Evolutionary conservation across 208 protist species (phyloP), one percentile per base, ranked within the genome.

Genomic region (Leishmania turanica): DNA sequence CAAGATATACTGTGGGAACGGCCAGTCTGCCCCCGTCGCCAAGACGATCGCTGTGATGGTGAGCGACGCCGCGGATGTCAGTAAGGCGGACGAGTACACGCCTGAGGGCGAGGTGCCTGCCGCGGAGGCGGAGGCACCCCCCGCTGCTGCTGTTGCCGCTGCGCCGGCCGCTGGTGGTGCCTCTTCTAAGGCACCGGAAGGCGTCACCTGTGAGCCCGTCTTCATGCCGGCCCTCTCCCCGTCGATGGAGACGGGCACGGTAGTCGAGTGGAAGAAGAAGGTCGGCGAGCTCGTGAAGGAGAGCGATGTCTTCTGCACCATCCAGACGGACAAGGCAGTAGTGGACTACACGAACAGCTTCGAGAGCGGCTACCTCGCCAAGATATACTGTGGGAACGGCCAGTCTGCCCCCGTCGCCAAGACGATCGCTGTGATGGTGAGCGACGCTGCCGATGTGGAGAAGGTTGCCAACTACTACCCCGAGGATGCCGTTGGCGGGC

Each of bases 321-420:
- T 99, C 49, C 97, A 99, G 92, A 99, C 99, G 6, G 99, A 99
- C 91, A 99, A 99, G 93, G 98, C 99, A 21, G 98, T 98, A 0
- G 95, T 99, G 80, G 98, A 99, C 87, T 99, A 98, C 85, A 98
- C 99, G 68, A 93, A 95, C 79, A 91, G 88, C 47, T 99, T 99
- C 53, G 98, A 99, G 42, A 73, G 82, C 5, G 99, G 98, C 79
- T 98, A 98, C 83, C 83, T 99, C 27, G 99, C 98, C 13, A 99
- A 99, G 88, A 98, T 99, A 75, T 93, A 99, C 53, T 86, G 93
- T 54, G 64, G 89, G 58, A 96, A 91, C 71, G 97, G 97, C 45
- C 84, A 91, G 37, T 89, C 93, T 21, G 88, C 96, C 34, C 1
- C 75, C 7, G 92, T 99, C 15, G 90, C 95, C 53, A 90, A 91